Evolutionary conservation across 495 filamentous ascomycete species (phyloP).

Genomic region (Aspergillus carlsbadensis): DNA sequence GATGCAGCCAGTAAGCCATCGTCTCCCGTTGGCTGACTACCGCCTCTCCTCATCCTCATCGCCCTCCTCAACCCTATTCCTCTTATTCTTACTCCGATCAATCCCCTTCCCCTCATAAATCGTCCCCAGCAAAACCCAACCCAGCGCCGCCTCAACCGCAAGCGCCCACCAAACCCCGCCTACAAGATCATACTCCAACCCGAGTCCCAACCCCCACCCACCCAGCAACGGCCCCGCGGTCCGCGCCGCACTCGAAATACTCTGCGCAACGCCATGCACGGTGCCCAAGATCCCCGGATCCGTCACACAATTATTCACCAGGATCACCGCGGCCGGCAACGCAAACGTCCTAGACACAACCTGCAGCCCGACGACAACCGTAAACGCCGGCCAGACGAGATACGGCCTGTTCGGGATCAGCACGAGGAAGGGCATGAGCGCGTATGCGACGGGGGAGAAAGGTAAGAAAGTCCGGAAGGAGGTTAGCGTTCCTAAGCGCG

Average conservation of each 20-base stretch:
- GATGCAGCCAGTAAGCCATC: no score
- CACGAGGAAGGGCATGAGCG: slow-evolving; percentile 65
- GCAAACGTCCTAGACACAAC: slow-evolving; percentile 72
- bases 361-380: slow-evolving; percentile 61
- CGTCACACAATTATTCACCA: slow-evolving; percentile 69
- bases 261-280: slow-evolving; percentile 68
- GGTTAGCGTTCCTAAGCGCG: slow-evolving; percentile 58
- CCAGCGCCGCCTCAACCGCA: slow-evolving; percentile 50
- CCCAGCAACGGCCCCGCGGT: slow-evolving; percentile 67
- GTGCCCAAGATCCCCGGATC: slow-evolving; percentile 62
- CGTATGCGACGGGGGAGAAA: slow-evolving; percentile 66
- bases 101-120: slow-evolving; percentile 55
- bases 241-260: slow-evolving; percentile 56
- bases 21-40: background rate
- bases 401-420: slow-evolving; percentile 48
- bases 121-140: slow-evolving; percentile 48
- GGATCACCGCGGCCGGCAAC: slow-evolving; percentile 63
- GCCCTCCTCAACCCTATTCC: slow-evolving; percentile 20
- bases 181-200: slow-evolving; percentile 62
- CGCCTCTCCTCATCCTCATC: slow-evolving; percentile 13
- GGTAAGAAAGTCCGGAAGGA: slow-evolving; percentile 59
- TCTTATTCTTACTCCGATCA: slow-evolving; percentile 27
- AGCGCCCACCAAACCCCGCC: slow-evolving; percentile 71
- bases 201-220: slow-evolving; percentile 62
- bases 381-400: slow-evolving; percentile 58